Percentiles rank a stretch among this genome's conserved stretches.
Conservation (phyloP, 2,329 filamentous ascomycete genomes). For the Xylaria arbuscula region DNA sequence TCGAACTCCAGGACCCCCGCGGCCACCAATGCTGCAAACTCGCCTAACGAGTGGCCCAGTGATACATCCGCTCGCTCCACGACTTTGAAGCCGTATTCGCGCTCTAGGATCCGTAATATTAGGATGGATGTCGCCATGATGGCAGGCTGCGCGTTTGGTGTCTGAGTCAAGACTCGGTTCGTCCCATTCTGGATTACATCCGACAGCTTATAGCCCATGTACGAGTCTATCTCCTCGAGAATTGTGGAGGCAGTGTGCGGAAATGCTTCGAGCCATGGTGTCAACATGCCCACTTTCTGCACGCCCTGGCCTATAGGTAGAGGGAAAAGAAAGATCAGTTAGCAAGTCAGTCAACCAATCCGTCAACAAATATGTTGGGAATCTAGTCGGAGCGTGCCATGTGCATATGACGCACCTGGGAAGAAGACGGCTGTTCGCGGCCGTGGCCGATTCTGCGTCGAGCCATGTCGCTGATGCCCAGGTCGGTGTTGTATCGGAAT, state of each 20-base stretch:
- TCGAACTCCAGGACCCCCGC: constrained; percentile 81
- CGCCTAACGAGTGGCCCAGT: constrained; percentile 89
- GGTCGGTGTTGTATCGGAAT: constrained; percentile 37
- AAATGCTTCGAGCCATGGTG: constrained; percentile 87
- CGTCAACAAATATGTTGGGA: no score
- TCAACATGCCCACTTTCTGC: constrained; percentile 88
- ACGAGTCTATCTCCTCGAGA: constrained; percentile 85
- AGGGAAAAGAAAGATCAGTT: not conserved
- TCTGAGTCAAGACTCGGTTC: constrained; percentile 79
- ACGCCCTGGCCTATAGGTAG: constrained; percentile 78
- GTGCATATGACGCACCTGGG: constrained; percentile 57
- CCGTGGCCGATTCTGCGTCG: constrained; percentile 48
- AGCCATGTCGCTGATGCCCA: constrained; percentile 46
- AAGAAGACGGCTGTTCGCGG: constrained; percentile 70
- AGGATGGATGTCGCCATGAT: constrained; percentile 96
- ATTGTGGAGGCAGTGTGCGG: constrained; percentile 80
- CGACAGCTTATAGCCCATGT: constrained; percentile 79
- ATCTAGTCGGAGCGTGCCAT: constrained; percentile 13
- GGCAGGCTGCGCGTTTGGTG: constrained; percentile 90
- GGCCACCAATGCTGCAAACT: constrained; percentile 90
- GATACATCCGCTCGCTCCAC: constrained; percentile 80
- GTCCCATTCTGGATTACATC: constrained; percentile 83
- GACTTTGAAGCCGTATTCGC: constrained; percentile 82
- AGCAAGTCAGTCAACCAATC: constrained; percentile 20
- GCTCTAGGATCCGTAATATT: constrained; percentile 86